A percentile compares a stretch with the other conserved stretches of the same genome.
phyloP scores from a whole-genome alignment of 768 basidiomycete species.

The Boletus pseudopeckii region DNA sequence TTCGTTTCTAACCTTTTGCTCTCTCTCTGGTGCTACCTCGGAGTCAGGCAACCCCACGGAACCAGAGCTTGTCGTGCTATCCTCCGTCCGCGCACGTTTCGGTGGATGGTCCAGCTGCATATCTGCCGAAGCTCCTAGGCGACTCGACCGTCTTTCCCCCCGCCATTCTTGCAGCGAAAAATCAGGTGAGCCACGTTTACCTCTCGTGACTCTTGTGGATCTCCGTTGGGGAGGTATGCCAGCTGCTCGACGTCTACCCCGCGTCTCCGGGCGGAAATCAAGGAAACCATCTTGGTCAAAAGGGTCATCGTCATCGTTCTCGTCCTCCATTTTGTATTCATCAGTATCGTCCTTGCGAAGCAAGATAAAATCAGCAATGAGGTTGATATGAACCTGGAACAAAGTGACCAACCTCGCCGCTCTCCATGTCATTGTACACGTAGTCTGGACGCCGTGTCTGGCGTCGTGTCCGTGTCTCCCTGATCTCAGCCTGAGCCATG shows the following conservation, averaged over 20 bases:
- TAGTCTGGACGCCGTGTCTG: conserved; percentile 76
- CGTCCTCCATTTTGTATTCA: conserved; percentile 65
- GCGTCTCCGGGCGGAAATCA: conserved; percentile 41
- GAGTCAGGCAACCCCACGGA: conserved; percentile 35
- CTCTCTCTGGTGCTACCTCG: conserved; percentile 29
- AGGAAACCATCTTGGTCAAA: conserved; percentile 40
- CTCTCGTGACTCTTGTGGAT: conserved; percentile 49
- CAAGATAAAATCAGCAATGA: conserved; percentile 19
- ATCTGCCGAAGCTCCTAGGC: conserved; percentile 58
- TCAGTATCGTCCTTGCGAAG: conserved; percentile 52
- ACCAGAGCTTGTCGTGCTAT: conserved; percentile 57
- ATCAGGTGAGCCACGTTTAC: conserved; percentile 50
- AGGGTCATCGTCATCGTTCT: conserved; percentile 61
- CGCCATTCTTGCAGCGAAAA: conserved; percentile 60
- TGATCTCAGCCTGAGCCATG: conserved; percentile 71
- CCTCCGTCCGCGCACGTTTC: conserved; percentile 78
- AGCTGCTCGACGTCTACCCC: conserved; percentile 39
- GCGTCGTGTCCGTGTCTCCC: conserved; percentile 75
- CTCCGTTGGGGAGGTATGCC: conserved; percentile 42
- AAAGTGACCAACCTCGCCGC: conserved; percentile 46
- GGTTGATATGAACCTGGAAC: conserved; percentile 17
- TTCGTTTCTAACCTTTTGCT: conserved; percentile 47
- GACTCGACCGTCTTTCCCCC: conserved; percentile 69
- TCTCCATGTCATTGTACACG: conserved; percentile 68
- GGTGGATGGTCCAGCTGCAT: conserved; percentile 47